These are phyloP conservation scores for Huntiella savannae DNA, from an alignment of 2,329 filamentous ascomycete genomes.

Conservation along the genomic window DNA sequence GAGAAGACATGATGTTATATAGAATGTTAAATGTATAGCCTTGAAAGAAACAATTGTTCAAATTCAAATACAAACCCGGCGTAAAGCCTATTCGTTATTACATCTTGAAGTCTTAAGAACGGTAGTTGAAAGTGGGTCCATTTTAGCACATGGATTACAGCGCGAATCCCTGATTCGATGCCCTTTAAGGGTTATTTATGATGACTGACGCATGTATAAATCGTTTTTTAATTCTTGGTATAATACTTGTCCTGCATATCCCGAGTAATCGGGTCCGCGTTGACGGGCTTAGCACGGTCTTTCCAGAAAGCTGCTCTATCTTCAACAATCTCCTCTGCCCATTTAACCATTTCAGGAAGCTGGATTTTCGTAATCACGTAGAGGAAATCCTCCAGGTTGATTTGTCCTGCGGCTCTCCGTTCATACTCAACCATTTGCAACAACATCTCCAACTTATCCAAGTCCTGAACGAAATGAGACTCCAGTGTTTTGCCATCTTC, in stretches of 20 bases:
- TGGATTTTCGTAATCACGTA: constrained; percentile 57
- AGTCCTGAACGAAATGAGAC: constrained; percentile 79
- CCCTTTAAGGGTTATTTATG: too few species aligned
- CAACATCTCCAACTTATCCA: constrained; percentile 91
- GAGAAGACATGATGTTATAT: constrained; percentile 4
- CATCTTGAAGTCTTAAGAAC: neutral
- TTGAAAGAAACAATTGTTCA: neutral
- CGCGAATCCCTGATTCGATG: too few species aligned
- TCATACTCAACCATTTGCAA: constrained; percentile 97
- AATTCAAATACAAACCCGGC: neutral
- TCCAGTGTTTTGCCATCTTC: constrained; percentile 73
- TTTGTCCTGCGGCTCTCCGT: constrained; percentile 39
- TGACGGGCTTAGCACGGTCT: constrained; percentile 17
- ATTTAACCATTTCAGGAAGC: constrained; percentile 59
- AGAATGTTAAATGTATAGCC: neutral
- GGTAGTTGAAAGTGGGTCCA: constrained; percentile 2
- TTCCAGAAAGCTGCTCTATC: constrained; percentile 63
- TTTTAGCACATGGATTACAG: too few species aligned
- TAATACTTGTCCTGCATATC: constrained; percentile 29
- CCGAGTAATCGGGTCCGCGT: constrained; percentile 2
- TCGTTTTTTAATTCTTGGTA: neutral
- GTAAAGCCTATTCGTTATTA: neutral
- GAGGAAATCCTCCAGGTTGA: constrained; percentile 75
- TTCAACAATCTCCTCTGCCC: constrained; percentile 56
- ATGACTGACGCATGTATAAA: too few species aligned